Evolutionary conservation across 78 protist species (phyloP).

Genomic region (Planoprotostelium fungivorum): DNA sequence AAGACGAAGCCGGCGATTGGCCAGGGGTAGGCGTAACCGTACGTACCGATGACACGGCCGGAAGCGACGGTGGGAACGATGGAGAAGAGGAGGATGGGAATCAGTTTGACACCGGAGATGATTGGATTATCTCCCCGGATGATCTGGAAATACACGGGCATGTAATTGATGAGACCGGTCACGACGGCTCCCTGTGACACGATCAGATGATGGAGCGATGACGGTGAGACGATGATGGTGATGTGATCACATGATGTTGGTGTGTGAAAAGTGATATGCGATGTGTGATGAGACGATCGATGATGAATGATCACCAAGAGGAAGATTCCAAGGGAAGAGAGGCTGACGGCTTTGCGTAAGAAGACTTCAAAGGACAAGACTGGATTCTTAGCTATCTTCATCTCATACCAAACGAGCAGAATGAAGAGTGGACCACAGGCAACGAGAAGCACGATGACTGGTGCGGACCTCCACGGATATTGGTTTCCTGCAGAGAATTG

Average conservation of each 20-base stretch:
- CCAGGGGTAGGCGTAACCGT: not conserved
- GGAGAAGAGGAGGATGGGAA: conserved; percentile 46
- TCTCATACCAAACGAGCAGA: conserved; percentile 19
- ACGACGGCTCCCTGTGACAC: conserved; percentile 32
- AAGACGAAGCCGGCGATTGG: not conserved
- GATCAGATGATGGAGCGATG: no score
- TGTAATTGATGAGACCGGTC: conserved; percentile 56
- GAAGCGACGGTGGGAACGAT: conserved; percentile 20
- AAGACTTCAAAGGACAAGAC: conserved; percentile 42
- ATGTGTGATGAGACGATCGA: no score
- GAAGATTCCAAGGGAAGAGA: conserved; percentile 13
- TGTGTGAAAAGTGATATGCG: no score
- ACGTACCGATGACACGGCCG: conserved; percentile 16
- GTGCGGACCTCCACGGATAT: conserved; percentile 41
- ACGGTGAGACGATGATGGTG: no score
- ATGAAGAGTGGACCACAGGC: conserved; percentile 10
- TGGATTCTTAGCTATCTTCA: conserved; percentile 20
- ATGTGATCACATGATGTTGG: no score
- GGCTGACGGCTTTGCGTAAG: conserved; percentile 21
- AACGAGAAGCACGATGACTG: conserved; percentile 21
- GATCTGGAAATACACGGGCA: conserved; percentile 57
- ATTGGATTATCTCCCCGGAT: conserved; percentile 33
- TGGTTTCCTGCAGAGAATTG: not conserved
- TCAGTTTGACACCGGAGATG: conserved; percentile 31
- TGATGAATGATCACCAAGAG: not conserved